Conservation (phyloP, 2,329 filamentous ascomycete species). For the Phoma sp. region DNA sequence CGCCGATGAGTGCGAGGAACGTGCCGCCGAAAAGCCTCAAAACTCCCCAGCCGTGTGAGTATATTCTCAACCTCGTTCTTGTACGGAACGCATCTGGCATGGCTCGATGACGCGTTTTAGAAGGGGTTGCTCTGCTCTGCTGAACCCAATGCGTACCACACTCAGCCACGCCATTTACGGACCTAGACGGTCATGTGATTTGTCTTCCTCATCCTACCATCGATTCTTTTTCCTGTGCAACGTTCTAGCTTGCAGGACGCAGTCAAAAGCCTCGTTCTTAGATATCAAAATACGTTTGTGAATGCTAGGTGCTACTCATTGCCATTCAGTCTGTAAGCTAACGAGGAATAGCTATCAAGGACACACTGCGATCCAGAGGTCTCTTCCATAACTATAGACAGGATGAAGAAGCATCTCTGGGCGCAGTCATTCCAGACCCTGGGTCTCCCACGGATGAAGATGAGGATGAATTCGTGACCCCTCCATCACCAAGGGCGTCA, state of each 20-base stretch:
- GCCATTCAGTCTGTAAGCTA: not conserved
- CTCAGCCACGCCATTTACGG: not conserved
- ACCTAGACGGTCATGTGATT: not conserved
- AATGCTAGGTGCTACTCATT: not conserved
- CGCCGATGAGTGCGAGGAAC: conserved; percentile 11
- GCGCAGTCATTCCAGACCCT: conserved; percentile 14
- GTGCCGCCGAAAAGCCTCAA: conserved; percentile 15
- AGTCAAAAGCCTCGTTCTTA: too few relatives aligned
- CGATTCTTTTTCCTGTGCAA: too few relatives aligned
- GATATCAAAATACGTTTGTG: too few relatives aligned
- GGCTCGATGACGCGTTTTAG: not conserved
- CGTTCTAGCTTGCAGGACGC: too few relatives aligned
- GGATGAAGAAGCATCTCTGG: not conserved
- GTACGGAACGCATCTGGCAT: not conserved
- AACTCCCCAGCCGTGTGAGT: conserved; percentile 19
- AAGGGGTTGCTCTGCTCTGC: too few relatives aligned
- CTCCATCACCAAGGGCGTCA: conserved; percentile 28
- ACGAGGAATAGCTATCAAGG: not conserved
- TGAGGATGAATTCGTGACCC: conserved; percentile 29
- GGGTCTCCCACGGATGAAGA: conserved; percentile 43
- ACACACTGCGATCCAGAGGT: not conserved
- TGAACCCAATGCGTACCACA: not conserved
- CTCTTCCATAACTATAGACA: not conserved
- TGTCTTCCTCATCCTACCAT: too few relatives aligned
- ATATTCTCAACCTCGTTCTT: not conserved